phyloP scores from a whole-genome alignment of 2,329 filamentous ascomycete genomes.

The Teratosphaeria gauchensis region DNA sequence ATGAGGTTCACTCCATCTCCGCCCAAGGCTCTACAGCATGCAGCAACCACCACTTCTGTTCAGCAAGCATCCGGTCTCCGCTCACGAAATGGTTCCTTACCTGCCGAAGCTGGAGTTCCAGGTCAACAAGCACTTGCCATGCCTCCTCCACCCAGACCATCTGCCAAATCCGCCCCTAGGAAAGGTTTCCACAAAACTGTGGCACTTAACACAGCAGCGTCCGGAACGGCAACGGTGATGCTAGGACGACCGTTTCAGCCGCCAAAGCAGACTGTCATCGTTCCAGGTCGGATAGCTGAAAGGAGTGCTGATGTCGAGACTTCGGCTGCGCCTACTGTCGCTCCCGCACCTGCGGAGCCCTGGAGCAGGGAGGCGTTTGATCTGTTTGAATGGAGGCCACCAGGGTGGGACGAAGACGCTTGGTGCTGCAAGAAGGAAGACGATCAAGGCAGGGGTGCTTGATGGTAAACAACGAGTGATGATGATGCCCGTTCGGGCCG shows the following conservation, averaged over 20 bases:
- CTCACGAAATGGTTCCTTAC: neutral
- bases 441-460: neutral
- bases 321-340: slow-evolving; percentile 5
- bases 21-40: neutral
- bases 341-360: slow-evolving; percentile 35
- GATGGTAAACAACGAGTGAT: neutral
- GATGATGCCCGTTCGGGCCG: neutral
- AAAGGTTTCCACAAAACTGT: slow-evolving; percentile 15
- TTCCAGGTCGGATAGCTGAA: slow-evolving; percentile 1
- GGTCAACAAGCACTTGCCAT: neutral
- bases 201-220: slow-evolving; percentile 15
- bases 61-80: neutral
- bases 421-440: slow-evolving; percentile 13
- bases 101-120: neutral
- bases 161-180: slow-evolving; percentile 2
- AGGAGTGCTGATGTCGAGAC: neutral
- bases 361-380: slow-evolving; percentile 63
- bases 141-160: neutral
- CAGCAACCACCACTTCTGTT: neutral
- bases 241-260: slow-evolving; percentile 21
- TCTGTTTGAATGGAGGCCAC: slow-evolving; percentile 53
- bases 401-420: slow-evolving; percentile 24
- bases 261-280: slow-evolving; percentile 12
- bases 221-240: slow-evolving; percentile 19
- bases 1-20: slow-evolving; percentile 19